Percentiles rank a stretch among this genome's conserved stretches.
phyloP scores from a whole-genome alignment of 306 rosid species.

The Oemleria cerasiformis region DNA sequence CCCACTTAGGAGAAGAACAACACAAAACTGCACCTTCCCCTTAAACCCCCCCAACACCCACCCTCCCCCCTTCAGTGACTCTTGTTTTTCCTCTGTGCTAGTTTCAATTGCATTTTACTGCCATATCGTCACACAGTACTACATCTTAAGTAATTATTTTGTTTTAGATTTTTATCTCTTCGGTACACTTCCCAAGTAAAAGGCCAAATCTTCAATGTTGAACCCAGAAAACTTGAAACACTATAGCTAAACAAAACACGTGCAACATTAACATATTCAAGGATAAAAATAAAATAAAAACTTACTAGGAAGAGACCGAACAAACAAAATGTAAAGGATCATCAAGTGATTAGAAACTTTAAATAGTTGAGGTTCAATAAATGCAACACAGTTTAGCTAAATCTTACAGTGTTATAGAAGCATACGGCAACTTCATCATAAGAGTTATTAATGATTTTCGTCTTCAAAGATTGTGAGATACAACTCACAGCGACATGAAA shows the following conservation, averaged over 20 bases:
- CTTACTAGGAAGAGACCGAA: not conserved
- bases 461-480: conserved; percentile 59
- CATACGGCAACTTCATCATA: conserved; percentile 87
- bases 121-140: not conserved
- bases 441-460: conserved; percentile 68
- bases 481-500: conserved; percentile 70
- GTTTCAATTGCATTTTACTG: not conserved
- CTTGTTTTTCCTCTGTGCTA: not conserved
- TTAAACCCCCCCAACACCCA: no score
- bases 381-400: not conserved
- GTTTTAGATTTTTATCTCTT: not conserved
- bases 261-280: not conserved
- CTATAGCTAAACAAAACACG: not conserved
- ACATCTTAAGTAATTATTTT: not conserved
- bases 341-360: not conserved
- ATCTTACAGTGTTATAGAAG: conserved; percentile 80
- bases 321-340: not conserved
- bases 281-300: not conserved
- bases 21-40: not conserved
- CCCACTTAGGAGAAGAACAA: no score
- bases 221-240: not conserved
- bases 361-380: not conserved
- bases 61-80: not conserved
- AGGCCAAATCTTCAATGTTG: not conserved
- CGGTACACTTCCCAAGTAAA: not conserved